Base-by-base conservation (phyloP, 2,329 filamentous ascomycete genomes). In the Leptographium wingfieldii region DNA sequence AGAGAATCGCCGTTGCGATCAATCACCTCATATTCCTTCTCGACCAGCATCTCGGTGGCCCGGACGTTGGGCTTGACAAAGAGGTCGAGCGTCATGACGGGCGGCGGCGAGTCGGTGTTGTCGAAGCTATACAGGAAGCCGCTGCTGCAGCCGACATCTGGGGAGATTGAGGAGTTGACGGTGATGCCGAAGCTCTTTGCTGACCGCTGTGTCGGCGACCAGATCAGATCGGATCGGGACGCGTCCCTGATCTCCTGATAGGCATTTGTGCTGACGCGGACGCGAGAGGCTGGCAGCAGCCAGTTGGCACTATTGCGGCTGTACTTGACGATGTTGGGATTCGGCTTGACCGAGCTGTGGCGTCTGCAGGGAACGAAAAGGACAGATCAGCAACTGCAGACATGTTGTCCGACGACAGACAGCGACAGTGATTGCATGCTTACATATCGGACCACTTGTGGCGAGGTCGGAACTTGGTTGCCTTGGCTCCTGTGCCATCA, bases 1-100 rank as follows among this genome's bases (percentile, higher is more conserved):
- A 77, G 69, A 2, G 73, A 67, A 48, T 77, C 71, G 25, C 76
- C 76, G 53, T 77, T 75, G 63, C 63, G 69, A 63, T 78, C 76
- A 16, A 78, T 63, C 33, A 78, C 72, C 67, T 77, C 75, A 64
- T 77, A 78, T 67, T 78, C 76, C 64, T 74, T 73, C 68, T 76
- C 73, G 51, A 77, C 71, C 57, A 77, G 67, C 64, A 71, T 73
- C 67, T 77, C 76, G 38, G 73, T 78, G 56, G 72, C 74, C 3
- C 69, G 66, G 63, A 58, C 69, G 60, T 67, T 71, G 66, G 61
- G 67, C 67, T 70, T 72, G 66, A 71, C 66, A 51, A 71, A 70
- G 51, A 65, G 64, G 59, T 69, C 70, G 1, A 78, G 72, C 11
- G 74, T 70, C 57, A 77, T 62, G 3, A 73, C 69, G 59, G 67